Conservation (phyloP, 371 early-diverging fungal genomes). For the Chytridiales sp. region DNA sequence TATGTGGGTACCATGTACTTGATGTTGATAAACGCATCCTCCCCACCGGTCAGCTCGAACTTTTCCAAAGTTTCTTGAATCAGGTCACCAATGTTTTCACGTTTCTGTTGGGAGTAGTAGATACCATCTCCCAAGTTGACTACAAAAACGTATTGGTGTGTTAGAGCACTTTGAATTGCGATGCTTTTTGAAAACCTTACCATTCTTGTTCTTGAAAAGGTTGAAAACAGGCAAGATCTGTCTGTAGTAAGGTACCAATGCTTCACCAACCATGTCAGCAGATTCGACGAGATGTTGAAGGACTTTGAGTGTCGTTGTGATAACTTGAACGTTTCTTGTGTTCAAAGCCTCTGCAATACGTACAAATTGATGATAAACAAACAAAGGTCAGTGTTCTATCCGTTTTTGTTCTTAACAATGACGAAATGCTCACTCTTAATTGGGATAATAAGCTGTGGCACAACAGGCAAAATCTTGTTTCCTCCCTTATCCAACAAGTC, state of each 20-base stretch:
- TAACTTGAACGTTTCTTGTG: constrained; percentile 57
- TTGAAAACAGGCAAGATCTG: constrained; percentile 62
- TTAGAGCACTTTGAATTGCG: background rate
- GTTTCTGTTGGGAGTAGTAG: constrained; percentile 61
- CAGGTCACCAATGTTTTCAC: constrained; percentile 62
- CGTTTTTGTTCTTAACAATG: background rate
- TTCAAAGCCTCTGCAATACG: constrained; percentile 52
- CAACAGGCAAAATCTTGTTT: constrained; percentile 56
- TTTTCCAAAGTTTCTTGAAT: constrained; percentile 62
- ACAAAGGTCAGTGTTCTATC: background rate
- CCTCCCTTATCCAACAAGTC: constrained; percentile 60
- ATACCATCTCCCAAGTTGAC: constrained; percentile 62
- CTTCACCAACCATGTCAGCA: constrained; percentile 62
- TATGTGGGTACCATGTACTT: constrained; percentile 59
- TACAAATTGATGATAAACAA: background rate
- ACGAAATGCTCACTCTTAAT: constrained; percentile 51
- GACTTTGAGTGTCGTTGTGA: constrained; percentile 57
- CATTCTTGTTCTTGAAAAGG: constrained; percentile 60
- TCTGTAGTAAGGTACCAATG: constrained; percentile 60
- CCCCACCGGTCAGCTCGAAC: constrained; percentile 60
- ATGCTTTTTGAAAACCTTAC: constrained; percentile 24
- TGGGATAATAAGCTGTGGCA: constrained; percentile 61
- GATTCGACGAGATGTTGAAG: constrained; percentile 61
- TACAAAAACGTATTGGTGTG: constrained; percentile 17
- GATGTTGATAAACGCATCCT: constrained; percentile 65